Evolutionary conservation across 208 protist genomes (phyloP), one percentile per base, ranked within the genome.

Genomic region (Crithidia acanthocephali): DNA sequence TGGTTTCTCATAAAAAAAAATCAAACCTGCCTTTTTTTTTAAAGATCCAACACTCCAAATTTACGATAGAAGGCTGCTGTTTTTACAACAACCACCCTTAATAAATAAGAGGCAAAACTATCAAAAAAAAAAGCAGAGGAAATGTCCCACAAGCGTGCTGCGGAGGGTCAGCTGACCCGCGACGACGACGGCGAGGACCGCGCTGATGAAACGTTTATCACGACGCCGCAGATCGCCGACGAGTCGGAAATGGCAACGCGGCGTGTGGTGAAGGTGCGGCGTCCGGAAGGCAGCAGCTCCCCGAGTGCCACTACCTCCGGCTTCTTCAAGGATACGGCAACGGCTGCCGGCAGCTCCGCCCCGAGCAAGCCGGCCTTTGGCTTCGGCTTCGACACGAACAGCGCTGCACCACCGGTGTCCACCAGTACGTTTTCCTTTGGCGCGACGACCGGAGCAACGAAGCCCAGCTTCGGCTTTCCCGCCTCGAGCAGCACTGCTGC

Each of bases 211-310:
- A 74, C 73, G 30, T 83, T 88, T 44, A 67, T 80, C 55, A 84
- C 81, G 35, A 83, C 74, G 2, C 83, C 86, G 42, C 74, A 84
- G 65, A 74, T 87, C 40, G 91, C 87, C 13, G 76, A 83, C 58
- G 53, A 57, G 18, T 76, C 81, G 35, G 85, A 85, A 64, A 83
- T 95, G 80, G 74, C 86, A 10, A 74, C 51, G 44, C 85, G 90
- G n/a, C 87, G 87, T n/a, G 70, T 93, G 11, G 80, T 93, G 56
- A 74, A 80, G 16, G 86, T 92, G 30, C 25, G 53, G 1, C 84
- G 90, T 9, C 48, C 71, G 2, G 50, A 52, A 18, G 55, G 35
- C 47, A 51, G 15, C 16, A 68, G n/a, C 44, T 42, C 20, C 25
- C 28, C 47, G 9, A 42, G 37, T 42, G 55, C 5, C 16, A 50